These are phyloP conservation scores for Pueraria montana DNA, from an alignment of 306 rosid species.

Conservation along the genomic window DNA sequence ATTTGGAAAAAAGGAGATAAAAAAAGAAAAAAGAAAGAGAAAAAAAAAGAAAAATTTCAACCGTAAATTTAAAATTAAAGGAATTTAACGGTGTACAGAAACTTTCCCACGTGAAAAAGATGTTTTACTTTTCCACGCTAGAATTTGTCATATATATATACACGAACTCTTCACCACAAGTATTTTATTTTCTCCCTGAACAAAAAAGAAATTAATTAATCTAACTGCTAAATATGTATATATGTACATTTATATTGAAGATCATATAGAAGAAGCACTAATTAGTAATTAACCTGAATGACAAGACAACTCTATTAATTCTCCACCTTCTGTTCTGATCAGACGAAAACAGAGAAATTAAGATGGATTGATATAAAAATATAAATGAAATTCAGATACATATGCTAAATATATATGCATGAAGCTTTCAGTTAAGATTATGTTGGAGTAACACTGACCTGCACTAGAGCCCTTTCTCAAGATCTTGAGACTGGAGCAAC, in stretches of 20 bases:
- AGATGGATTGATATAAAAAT: not conserved
- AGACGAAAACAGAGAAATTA: not conserved
- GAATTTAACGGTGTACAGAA: too few relatives aligned
- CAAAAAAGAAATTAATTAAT: not conserved
- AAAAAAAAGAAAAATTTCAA: too few relatives aligned
- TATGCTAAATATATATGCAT: not conserved
- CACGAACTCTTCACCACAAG: not conserved
- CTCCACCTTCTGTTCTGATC: not conserved
- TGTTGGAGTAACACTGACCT: not conserved
- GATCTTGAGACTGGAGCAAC: not conserved
- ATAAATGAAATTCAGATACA: not conserved
- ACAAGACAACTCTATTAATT: not conserved
- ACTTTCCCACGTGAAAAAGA: too few relatives aligned
- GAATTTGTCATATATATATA: not conserved
- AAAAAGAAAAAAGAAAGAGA: too few relatives aligned
- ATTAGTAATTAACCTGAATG: too few relatives aligned
- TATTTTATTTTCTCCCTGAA: not conserved
- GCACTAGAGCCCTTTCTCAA: not conserved
- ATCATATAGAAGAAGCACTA: not conserved
- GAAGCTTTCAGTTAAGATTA: not conserved
- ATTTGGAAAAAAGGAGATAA: too few relatives aligned
- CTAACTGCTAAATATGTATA: not conserved
- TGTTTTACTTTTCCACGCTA: too few relatives aligned
- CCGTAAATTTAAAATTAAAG: too few relatives aligned
- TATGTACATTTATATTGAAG: not conserved